phyloP scores from a whole-genome alignment of 495 filamentous ascomycete genomes.

The Annulohypoxylon stygium region DNA sequence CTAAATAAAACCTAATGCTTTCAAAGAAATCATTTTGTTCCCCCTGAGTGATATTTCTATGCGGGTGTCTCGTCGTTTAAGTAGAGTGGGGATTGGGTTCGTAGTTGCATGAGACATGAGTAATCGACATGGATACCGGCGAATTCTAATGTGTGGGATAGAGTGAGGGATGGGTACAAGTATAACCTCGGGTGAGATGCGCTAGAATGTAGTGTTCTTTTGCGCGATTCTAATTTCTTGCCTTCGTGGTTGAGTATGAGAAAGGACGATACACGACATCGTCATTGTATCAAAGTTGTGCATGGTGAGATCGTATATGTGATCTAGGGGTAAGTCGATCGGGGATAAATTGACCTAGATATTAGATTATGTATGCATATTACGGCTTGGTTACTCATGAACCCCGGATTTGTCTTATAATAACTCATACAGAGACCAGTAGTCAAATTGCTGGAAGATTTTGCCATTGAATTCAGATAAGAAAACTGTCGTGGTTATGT shows the following conservation, averaged over 20 bases:
- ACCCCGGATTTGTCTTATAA: not conserved
- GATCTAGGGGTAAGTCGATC: not conserved
- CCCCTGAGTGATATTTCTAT: not conserved
- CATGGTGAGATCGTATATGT: not conserved
- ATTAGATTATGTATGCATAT: too few relatives aligned
- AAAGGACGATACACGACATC: not conserved
- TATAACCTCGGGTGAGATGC: not conserved
- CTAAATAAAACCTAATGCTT: constrained; percentile 37
- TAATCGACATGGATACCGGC: not conserved
- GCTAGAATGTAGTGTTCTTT: not conserved
- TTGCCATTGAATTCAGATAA: constrained; percentile 12
- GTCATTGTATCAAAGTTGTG: not conserved
- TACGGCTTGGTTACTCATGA: not conserved
- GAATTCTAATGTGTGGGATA: not conserved
- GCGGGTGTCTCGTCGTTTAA: not conserved
- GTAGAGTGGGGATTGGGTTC: not conserved
- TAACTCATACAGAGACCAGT: not conserved
- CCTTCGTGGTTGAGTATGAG: not conserved
- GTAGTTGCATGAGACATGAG: not conserved
- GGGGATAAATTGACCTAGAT: not conserved
- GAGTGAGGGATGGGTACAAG: not conserved
- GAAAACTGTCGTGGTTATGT: constrained; percentile 30
- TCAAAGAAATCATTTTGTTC: not conserved
- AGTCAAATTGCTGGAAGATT: not conserved
- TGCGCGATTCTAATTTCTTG: not conserved